Evolutionary conservation across 2,329 filamentous ascomycete species (phyloP), one percentile per base, ranked within the genome.

Genomic region (Chrysoporthe puriensis): DNA sequence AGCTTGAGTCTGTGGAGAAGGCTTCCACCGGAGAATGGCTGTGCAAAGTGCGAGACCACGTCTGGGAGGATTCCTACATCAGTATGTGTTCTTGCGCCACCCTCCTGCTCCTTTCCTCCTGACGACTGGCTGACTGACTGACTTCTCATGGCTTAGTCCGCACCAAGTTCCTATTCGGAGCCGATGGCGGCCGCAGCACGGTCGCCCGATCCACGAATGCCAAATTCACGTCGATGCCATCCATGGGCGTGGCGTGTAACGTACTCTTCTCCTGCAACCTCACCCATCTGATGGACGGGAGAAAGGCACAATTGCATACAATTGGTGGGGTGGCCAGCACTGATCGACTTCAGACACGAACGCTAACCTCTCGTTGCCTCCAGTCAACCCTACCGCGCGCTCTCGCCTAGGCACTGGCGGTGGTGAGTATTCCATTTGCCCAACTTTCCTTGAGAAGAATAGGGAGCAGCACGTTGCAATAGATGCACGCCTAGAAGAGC

Each of bases 81-180:
- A 62, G 59, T 60, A 60, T 13, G 57, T 60, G 50, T n/a, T 5
- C 13, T 40, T 5, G 4, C 32, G 6, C 32, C 54, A 32, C 34
- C 18, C 54, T 57, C 32, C 4, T n/a, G 11, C 0, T 2, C 3
- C 32, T 57, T 40, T n/a, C 6, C 32, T 14, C 54, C 16, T 2
- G 16, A 60, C n/a, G 40, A 26, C 9, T 44, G 3, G 16, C 40
- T 60, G 40, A 60, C 40, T 44, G 3, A 32, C 40, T 60, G 40
- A 60, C 40, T 7, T 8, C n/a, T 44, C 57, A 85, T 74, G 70
- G 72, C 34, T 11, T 26, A 61, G 80, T 90, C 50, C 77, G 79
- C 9, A 82, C 85, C 0, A 83, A 83, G 64, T 90, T 86, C 70
- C 76, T 90, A 8, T 87, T 89, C 69, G 88, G 87, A 3, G 85